Evolutionary conservation across 306 rosid genomes (phyloP).

Genomic region (Casuarina equisetifolia): DNA sequence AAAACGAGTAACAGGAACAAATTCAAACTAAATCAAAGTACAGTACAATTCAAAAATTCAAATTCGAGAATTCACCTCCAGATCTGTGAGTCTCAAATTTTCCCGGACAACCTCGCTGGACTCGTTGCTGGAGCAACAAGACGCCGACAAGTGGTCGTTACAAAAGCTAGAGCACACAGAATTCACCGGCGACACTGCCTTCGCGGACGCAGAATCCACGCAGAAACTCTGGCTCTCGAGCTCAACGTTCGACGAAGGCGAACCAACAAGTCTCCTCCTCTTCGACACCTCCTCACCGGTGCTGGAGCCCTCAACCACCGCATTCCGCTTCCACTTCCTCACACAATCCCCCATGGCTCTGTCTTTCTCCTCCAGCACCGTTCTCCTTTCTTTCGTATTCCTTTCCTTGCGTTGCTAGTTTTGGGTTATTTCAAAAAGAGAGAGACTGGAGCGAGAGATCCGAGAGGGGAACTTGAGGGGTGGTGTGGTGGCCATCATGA

Average conservation of each 20-base stretch:
- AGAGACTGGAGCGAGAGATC: slow-evolving; percentile 29
- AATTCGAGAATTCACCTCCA: slow-evolving; percentile 45
- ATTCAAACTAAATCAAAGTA: slow-evolving; percentile 3
- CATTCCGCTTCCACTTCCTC: slow-evolving; percentile 51
- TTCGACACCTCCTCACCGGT: slow-evolving; percentile 38
- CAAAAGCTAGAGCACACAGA: slow-evolving; percentile 4
- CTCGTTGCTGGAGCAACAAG: slow-evolving; percentile 51
- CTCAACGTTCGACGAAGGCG: slow-evolving; percentile 21
- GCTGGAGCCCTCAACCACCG: slow-evolving; percentile 25
- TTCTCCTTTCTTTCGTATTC: slow-evolving; percentile 1
- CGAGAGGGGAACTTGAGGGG: slow-evolving; percentile 28
- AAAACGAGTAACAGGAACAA: neutral
- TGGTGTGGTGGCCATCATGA: slow-evolving; percentile 25
- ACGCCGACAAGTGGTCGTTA: slow-evolving; percentile 34
- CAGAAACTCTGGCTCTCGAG: slow-evolving; percentile 12
- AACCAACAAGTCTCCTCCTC: slow-evolving; percentile 36
- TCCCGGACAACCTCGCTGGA: slow-evolving; percentile 29
- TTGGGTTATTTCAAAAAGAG: neutral
- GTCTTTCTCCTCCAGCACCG: neutral
- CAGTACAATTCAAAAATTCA: neutral
- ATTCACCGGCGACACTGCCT: slow-evolving; percentile 22
- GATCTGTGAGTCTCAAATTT: slow-evolving; percentile 43
- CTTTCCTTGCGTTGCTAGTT: neutral
- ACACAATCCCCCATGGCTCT: slow-evolving; percentile 22
- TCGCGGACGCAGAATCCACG: slow-evolving; percentile 2